Percentiles rank a stretch among this genome's conserved stretches.
Conservation (phyloP, 2,329 filamentous ascomycete genomes). For the Alternaria sp. region DNA sequence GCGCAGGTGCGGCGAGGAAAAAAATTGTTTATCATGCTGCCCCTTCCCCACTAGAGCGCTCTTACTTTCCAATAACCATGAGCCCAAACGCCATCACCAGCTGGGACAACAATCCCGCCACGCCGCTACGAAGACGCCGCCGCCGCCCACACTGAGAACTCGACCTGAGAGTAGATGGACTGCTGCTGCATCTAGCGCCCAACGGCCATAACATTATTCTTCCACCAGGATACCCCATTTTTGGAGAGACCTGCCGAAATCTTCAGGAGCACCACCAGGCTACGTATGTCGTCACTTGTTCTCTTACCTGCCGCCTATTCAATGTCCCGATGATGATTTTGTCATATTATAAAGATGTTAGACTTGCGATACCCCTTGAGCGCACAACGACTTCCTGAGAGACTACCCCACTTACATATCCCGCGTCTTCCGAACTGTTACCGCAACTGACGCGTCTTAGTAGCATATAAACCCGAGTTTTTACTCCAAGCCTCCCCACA, state of each 20-base stretch:
- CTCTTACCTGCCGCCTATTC: neutral
- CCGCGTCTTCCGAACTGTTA: conserved; percentile 19
- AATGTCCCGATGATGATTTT: conserved; percentile 40
- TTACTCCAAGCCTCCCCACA: neutral
- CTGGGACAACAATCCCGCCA: conserved; percentile 20
- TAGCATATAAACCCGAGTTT: conserved; percentile 10
- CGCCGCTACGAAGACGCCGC: conserved; percentile 10
- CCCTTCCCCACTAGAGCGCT: conserved; percentile 26
- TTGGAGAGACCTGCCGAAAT: neutral
- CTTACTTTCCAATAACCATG: conserved; percentile 38
- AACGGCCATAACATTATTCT: conserved; percentile 15
- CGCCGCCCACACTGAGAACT: conserved; percentile 5
- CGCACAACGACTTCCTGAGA: conserved; percentile 48
- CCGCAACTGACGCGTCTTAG: conserved; percentile 28
- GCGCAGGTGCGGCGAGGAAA: conserved; percentile 21
- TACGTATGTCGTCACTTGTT: conserved; percentile 13
- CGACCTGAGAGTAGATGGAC: conserved; percentile 10
- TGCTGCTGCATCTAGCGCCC: conserved; percentile 12
- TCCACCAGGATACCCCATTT: conserved; percentile 8
- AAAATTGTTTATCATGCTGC: conserved; percentile 29
- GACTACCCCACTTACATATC: conserved; percentile 24
- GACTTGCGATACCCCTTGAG: conserved; percentile 49
- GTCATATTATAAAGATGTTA: conserved; percentile 50
- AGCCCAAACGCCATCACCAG: conserved; percentile 24
- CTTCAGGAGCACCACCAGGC: conserved; percentile 18